Conservation (phyloP, 192 early-diverging fungal genomes). For the Lobosporangium transversale region DNA sequence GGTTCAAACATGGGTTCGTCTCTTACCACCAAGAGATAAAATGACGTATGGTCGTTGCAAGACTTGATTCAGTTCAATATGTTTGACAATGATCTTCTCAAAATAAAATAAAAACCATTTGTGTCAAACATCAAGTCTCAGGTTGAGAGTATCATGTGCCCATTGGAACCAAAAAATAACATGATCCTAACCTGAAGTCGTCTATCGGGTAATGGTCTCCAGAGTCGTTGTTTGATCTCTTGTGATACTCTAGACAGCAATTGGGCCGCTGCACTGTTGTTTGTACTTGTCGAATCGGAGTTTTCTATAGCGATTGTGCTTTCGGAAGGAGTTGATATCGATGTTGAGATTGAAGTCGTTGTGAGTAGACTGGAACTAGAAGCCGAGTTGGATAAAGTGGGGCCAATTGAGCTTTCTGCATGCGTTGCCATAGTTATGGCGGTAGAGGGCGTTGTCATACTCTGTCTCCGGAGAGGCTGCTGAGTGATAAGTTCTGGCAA, state of each 20-base stretch:
- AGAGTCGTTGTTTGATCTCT: slow-evolving; percentile 45
- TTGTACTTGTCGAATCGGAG: neutral
- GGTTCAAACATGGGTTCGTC: neutral
- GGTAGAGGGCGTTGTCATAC: slow-evolving; percentile 23
- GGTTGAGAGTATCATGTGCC: too few species aligned
- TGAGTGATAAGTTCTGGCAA: slow-evolving; percentile 40
- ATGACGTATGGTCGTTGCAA: slow-evolving; percentile 72
- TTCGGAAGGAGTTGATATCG: too few species aligned
- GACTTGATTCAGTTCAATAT: slow-evolving; percentile 65
- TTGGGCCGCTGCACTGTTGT: slow-evolving; percentile 26
- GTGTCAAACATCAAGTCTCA: too few species aligned
- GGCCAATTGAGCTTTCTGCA: slow-evolving; percentile 4
- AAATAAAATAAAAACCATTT: neutral
- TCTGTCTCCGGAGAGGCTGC: slow-evolving; percentile 24
- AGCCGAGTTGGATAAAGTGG: neutral
- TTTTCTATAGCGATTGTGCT: neutral
- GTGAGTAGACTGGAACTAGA: slow-evolving; percentile 1
- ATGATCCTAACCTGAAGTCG: slow-evolving; percentile 37
- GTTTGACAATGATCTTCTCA: slow-evolving; percentile 66
- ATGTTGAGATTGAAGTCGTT: neutral
- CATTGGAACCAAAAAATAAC: too few species aligned
- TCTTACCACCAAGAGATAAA: slow-evolving; percentile 66
- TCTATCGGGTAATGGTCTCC: slow-evolving; percentile 48
- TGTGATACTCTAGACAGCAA: slow-evolving; percentile 35
- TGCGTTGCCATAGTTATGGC: slow-evolving; percentile 11